phyloP scores from a whole-genome alignment of 129 eudicot species.

The Chrysanthemum lavandulifolium region DNA sequence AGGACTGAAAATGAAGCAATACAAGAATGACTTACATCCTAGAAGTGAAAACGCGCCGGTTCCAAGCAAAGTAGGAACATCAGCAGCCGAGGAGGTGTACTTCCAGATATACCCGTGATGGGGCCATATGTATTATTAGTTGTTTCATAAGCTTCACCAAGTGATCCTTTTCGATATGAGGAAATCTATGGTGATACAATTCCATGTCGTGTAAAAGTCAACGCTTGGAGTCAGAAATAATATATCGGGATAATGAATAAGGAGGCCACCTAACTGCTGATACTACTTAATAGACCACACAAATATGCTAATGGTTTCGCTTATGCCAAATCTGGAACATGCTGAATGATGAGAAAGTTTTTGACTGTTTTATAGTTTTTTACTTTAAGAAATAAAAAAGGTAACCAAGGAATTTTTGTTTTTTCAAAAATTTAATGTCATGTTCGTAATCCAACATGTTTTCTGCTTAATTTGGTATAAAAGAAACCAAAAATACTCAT shows the following conservation, averaged over 20 bases:
- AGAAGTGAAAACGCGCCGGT: conserved; percentile 82
- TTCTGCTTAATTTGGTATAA: too few relatives aligned
- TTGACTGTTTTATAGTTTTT: too few relatives aligned
- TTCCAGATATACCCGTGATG: conserved; percentile 50
- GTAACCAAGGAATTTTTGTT: too few relatives aligned
- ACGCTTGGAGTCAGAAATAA: not conserved
- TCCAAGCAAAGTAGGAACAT: conserved; percentile 96
- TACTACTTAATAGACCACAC: too few relatives aligned
- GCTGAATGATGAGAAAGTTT: too few relatives aligned
- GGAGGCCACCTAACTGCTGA: not conserved
- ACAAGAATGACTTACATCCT: conserved; percentile 44
- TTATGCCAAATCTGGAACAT: too few relatives aligned
- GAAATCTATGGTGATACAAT: conserved; percentile 48
- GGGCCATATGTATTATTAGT: conserved; percentile 53
- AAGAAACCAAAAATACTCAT: not conserved
- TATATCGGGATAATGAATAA: not conserved
- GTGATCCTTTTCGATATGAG: conserved; percentile 87
- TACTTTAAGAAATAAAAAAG: too few relatives aligned
- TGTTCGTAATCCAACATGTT: too few relatives aligned
- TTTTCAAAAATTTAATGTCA: too few relatives aligned
- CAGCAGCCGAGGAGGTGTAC: conserved; percentile 80
- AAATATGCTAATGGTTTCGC: too few relatives aligned
- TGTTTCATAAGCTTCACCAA: conserved; percentile 87
- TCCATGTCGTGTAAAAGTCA: conserved; percentile 21
- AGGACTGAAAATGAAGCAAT: not conserved